phyloP scores from a whole-genome alignment of 164 flowering plant species.

The Vitis riparia region DNA sequence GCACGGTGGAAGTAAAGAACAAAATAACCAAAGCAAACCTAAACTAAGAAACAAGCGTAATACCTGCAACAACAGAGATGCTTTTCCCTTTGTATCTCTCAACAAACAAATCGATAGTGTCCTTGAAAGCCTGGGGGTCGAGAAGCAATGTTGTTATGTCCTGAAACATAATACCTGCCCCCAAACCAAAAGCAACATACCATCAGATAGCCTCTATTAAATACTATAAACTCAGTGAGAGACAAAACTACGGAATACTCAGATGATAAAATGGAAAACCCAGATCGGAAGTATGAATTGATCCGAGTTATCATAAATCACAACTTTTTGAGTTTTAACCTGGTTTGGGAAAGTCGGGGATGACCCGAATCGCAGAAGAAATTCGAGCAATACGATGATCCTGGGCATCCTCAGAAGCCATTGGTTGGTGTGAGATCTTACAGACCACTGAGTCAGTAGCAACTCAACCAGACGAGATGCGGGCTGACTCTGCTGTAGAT shows the following conservation, averaged over 20 bases:
- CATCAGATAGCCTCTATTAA: not conserved
- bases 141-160: slow-evolving; percentile 95
- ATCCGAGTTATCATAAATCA: too few species aligned
- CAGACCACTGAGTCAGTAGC: slow-evolving; percentile 5
- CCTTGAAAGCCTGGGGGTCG: slow-evolving; percentile 77
- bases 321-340: slow-evolving; percentile 29
- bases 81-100: slow-evolving; percentile 77
- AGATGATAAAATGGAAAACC: not conserved
- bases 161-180: slow-evolving; percentile 90
- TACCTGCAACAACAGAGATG: slow-evolving; percentile 93
- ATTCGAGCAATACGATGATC: slow-evolving; percentile 58
- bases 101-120: slow-evolving; percentile 90
- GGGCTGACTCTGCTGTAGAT: too few species aligned
- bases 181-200: not conserved
- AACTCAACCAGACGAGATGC: not conserved
- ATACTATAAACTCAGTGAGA: not conserved
- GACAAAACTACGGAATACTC: not conserved
- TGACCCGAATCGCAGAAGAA: slow-evolving; percentile 68
- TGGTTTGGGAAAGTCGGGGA: slow-evolving; percentile 88
- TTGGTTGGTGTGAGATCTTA: slow-evolving; percentile 10
- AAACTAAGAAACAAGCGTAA: too few species aligned
- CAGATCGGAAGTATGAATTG: too few species aligned
- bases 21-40: not conserved
- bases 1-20: not conserved
- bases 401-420: slow-evolving; percentile 41